These are phyloP conservation scores for Kockovaella imperatae DNA, from an alignment of 768 basidiomycete genomes.

Conservation along the genomic window DNA sequence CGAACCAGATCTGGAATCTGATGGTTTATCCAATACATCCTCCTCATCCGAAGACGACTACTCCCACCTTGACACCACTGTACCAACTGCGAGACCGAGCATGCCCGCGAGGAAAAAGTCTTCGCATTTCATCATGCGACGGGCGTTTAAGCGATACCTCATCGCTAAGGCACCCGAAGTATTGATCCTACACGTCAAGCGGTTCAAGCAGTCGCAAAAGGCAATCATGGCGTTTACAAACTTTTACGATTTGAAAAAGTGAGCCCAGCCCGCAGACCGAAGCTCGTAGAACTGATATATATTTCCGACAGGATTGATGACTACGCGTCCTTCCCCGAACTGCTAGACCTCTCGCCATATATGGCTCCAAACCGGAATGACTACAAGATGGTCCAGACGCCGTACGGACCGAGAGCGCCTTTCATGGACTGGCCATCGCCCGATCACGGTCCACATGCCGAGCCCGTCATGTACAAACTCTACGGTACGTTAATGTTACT, in stretches of 20 bases:
- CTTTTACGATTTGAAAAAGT: conserved; percentile 44
- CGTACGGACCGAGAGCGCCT: conserved; percentile 28
- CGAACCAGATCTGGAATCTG: conserved; percentile 8
- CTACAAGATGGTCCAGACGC: conserved; percentile 33
- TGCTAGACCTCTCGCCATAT: conserved; percentile 75
- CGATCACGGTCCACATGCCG: conserved; percentile 31
- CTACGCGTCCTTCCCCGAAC: conserved; percentile 80
- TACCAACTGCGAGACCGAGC: conserved; percentile 15
- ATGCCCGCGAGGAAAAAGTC: conserved; percentile 37
- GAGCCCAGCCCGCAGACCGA: conserved; percentile 4
- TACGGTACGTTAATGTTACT: conserved; percentile 24
- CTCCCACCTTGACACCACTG: too few relatives aligned
- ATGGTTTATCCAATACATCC: conserved; percentile 32
- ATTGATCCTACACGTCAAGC: conserved; percentile 84
- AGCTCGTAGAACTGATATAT: conserved; percentile 5
- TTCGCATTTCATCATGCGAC: conserved; percentile 63
- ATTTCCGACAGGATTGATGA: conserved; percentile 66
- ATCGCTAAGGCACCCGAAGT: conserved; percentile 70
- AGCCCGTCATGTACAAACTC: conserved; percentile 41
- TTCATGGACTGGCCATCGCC: conserved; percentile 42
- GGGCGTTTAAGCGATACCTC: conserved; percentile 91
- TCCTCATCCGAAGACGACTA: conserved; percentile 27
- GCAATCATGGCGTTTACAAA: conserved; percentile 36
- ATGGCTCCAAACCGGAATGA: conserved; percentile 58
- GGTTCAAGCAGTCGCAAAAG: conserved; percentile 79